Evolutionary conservation across 768 basidiomycete species (phyloP).

Genomic region (Pleurotus cornucopiae): DNA sequence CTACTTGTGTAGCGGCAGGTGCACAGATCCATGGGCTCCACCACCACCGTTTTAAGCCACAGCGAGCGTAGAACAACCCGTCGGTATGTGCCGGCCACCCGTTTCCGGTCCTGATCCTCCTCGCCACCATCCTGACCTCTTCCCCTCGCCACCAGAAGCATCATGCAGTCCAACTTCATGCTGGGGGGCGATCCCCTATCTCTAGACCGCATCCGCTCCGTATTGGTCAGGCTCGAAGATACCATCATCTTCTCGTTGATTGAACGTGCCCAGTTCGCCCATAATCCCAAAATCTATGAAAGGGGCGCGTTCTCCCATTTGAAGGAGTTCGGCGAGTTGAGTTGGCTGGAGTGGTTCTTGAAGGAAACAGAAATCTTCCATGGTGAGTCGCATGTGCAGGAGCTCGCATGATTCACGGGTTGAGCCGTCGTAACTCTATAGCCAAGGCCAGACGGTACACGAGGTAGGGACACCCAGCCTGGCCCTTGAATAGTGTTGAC

Average conservation of each 20-base stretch:
- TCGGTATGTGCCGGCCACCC: too few relatives aligned
- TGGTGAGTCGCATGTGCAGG: slow-evolving; percentile 48
- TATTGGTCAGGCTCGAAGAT: slow-evolving; percentile 89
- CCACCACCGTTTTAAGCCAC: too few relatives aligned
- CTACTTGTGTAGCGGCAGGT: too few relatives aligned
- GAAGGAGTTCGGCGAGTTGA: slow-evolving; percentile 63
- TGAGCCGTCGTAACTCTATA: slow-evolving; percentile 23
- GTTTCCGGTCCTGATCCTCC: too few relatives aligned
- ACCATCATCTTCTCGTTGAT: slow-evolving; percentile 98
- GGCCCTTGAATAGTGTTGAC: background rate
- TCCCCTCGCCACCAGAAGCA: background rate
- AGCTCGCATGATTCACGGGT: slow-evolving; percentile 8
- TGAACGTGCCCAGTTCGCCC: slow-evolving; percentile 95
- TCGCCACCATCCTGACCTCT: background rate
- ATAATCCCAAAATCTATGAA: slow-evolving; percentile 87
- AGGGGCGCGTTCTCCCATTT: slow-evolving; percentile 78
- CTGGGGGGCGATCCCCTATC: slow-evolving; percentile 79
- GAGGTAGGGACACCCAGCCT: slow-evolving; percentile 45
- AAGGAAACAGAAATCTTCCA: slow-evolving; percentile 94
- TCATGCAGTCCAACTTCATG: slow-evolving; percentile 69
- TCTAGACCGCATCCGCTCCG: slow-evolving; percentile 82
- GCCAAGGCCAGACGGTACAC: slow-evolving; percentile 95
- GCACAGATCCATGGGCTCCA: too few relatives aligned
- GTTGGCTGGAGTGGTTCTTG: slow-evolving; percentile 98
- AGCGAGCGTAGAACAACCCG: too few relatives aligned